A percentile compares a stretch with the other conserved stretches of the same genome.
Conservation (phyloP, 1,139 yeast genomes). For the Hyphopichia khmerensis region DNA sequence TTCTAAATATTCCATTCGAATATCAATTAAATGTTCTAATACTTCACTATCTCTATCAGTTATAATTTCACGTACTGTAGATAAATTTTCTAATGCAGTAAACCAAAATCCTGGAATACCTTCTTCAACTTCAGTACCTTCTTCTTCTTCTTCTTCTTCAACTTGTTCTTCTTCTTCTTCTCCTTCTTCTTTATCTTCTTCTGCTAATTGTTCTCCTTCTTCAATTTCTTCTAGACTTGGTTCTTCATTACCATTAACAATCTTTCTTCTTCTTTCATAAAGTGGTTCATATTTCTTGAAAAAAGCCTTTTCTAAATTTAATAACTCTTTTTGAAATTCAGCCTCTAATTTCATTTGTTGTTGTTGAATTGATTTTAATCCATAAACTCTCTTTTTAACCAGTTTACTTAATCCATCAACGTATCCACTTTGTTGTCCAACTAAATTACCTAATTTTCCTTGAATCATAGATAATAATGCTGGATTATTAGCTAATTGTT, state of each 20-base stretch:
- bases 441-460: slow-evolving; percentile 80
- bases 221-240: slow-evolving; percentile 79
- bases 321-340: slow-evolving; percentile 85
- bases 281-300: slow-evolving; percentile 74
- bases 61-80: slow-evolving; percentile 79
- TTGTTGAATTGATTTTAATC: slow-evolving; percentile 81
- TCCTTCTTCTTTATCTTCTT: slow-evolving; percentile 47
- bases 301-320: slow-evolving; percentile 82
- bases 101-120: slow-evolving; percentile 98
- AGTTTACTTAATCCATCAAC: slow-evolving; percentile 72
- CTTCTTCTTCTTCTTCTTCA: slow-evolving; percentile 37
- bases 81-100: slow-evolving; percentile 87
- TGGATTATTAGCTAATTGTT: slow-evolving; percentile 69
- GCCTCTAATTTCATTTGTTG: slow-evolving; percentile 83
- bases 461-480: slow-evolving; percentile 82
- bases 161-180: slow-evolving; percentile 41
- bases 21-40: slow-evolving; percentile 63
- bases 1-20: slow-evolving; percentile 78
- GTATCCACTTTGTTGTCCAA: slow-evolving; percentile 87
- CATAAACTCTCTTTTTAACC: slow-evolving; percentile 76
- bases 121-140: too few relatives aligned
- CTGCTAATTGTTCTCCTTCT: slow-evolving; percentile 68
- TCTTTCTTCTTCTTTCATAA: slow-evolving; percentile 68
- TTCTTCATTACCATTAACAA: slow-evolving; percentile 70
- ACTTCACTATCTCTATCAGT: slow-evolving; percentile 91